Evolutionary conservation across 768 basidiomycete species (phyloP).

Genomic region (Gelatoporia subvermispora): DNA sequence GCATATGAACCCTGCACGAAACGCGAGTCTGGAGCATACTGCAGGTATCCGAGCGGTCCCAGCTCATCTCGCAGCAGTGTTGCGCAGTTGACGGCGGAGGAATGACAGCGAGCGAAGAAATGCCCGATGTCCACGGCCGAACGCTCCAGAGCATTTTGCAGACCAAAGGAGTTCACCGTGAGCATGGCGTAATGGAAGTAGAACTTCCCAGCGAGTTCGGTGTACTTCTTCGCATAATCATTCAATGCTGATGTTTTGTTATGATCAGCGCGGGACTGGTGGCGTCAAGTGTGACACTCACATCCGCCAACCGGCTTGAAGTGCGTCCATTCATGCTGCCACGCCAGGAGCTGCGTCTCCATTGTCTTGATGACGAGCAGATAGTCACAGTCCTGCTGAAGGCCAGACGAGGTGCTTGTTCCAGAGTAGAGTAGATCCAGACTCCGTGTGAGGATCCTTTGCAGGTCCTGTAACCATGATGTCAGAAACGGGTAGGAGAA

Average conservation of each 20-base stretch:
- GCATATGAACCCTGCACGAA: slow-evolving; percentile 94
- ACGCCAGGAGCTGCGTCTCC: slow-evolving; percentile 68
- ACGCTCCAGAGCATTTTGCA: slow-evolving; percentile 91
- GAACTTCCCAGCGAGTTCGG: slow-evolving; percentile 54
- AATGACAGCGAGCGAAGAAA: slow-evolving; percentile 79
- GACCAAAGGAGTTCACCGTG: slow-evolving; percentile 91
- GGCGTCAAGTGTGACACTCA: too few relatives aligned
- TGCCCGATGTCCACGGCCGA: slow-evolving; percentile 69
- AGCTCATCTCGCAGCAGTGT: slow-evolving; percentile 73
- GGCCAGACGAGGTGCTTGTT: slow-evolving; percentile 72
- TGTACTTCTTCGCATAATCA: slow-evolving; percentile 34
- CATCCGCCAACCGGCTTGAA: too few relatives aligned
- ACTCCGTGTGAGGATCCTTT: slow-evolving; percentile 83
- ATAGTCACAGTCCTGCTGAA: slow-evolving; percentile 84
- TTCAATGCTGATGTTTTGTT: background rate
- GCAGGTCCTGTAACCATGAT: slow-evolving; percentile 55
- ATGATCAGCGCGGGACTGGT: too few relatives aligned
- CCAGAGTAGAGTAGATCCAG: slow-evolving; percentile 88
- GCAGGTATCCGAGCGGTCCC: slow-evolving; percentile 70
- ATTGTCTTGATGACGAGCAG: slow-evolving; percentile 78
- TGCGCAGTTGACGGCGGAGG: slow-evolving; percentile 66
- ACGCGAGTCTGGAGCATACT: slow-evolving; percentile 84
- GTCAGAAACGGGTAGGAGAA: slow-evolving; percentile 5
- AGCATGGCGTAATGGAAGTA: slow-evolving; percentile 84
- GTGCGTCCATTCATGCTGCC: slow-evolving; percentile 48